These are phyloP conservation scores for Ceriops zippeliana DNA, from an alignment of 345 rosid genomes.

Conservation along the genomic window DNA sequence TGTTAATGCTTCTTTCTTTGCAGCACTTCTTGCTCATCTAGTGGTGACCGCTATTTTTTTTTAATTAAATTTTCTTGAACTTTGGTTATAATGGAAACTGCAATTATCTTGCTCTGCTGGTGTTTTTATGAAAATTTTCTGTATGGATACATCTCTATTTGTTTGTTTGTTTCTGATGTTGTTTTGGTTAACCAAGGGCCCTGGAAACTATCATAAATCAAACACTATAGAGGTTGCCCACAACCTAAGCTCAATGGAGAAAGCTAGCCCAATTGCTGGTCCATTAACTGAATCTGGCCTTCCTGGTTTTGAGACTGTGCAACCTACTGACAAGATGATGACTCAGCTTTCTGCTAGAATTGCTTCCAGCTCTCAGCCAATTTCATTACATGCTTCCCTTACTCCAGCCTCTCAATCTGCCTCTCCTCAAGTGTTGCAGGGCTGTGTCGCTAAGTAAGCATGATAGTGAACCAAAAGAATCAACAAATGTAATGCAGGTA, in stretches of 20 bases:
- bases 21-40: neutral
- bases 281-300: constrained; percentile 6
- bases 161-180: constrained; percentile 18
- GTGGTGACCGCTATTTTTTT: neutral
- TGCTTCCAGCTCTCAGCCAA: constrained; percentile 27
- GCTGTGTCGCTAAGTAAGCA: constrained; percentile 31
- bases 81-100: too few species aligned
- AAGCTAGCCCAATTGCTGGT: neutral
- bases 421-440: constrained; percentile 21
- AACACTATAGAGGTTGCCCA: constrained; percentile 14
- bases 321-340: neutral
- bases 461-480: constrained; percentile 39
- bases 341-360: constrained; percentile 1
- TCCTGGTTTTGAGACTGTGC: constrained; percentile 10
- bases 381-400: constrained; percentile 22
- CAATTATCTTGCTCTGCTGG: neutral
- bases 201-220: constrained; percentile 97
- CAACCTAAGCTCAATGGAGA: constrained; percentile 8
- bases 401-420: constrained; percentile 18
- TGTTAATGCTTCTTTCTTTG: neutral
- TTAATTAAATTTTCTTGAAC: neutral
- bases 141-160: neutral
- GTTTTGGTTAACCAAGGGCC: constrained; percentile 49
- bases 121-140: constrained; percentile 2
- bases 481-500: constrained; percentile 34